Evolutionary conservation across 2,329 filamentous ascomycete genomes (phyloP), one percentile per base, ranked within the genome.

Genomic region (Aureobasidium sp.): DNA sequence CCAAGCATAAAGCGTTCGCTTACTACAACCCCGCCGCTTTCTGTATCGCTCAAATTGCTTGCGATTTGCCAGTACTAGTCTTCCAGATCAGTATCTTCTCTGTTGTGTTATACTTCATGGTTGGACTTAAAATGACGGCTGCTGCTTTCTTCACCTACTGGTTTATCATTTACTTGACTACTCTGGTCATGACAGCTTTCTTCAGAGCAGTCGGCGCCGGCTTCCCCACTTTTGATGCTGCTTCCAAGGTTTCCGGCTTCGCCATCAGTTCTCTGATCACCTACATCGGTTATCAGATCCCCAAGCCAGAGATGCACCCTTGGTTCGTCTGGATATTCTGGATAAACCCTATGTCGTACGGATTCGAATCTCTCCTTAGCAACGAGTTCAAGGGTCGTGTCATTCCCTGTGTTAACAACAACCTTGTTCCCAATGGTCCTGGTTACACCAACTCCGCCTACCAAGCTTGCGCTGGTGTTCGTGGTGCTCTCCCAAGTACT

Each of bases 141-240:
- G 70, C 62, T 0, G 68, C 72, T 0, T 85, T 84, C 68, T 84
- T 86, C 60, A 83, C 80, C 0, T 83, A 76, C 59, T 84, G 78
- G 78, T 55, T 79, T 17, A 63, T 76, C 24, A 70, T 71, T 2
- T 72, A 68, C 48, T 65, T 65, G 16, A 65, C 66, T 4, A 71
- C 72, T 16, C 61, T 75, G 22, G 64, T 64, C 19, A 74, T 75
- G 69, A 72, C 70, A 2, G 63, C 72, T 14, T 67, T 73, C 51
- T 75, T 74, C 64, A 63, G 73, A 57, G 70, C 68, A 5, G 66
- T 74, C 8, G 74, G 62, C 17, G 61, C 64, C 5, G 58, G 61
- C 3, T 66, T 64, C 32, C 56, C 57, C 1, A 66, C 60, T 2
- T 64, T 67, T 37, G 61, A 65, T 24, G 59, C 55, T 10, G 66